Evolutionary conservation across 352 stramenopile genomes (phyloP), one percentile per base, ranked within the genome.

Genomic region (Phytopythium cucurbitacearum): DNA sequence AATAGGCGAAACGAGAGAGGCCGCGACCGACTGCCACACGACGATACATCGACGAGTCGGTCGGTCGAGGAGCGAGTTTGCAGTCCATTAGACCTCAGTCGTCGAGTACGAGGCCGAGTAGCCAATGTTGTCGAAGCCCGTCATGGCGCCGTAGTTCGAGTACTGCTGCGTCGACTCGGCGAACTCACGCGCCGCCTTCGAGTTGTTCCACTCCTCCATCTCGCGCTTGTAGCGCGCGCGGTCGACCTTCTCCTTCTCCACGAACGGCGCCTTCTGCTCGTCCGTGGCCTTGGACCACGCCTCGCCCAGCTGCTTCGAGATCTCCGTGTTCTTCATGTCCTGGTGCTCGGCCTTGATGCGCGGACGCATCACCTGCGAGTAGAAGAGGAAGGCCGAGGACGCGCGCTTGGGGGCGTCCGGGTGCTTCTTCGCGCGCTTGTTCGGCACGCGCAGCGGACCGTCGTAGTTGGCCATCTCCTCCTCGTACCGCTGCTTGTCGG

Each of bases 341-440:
- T 92, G 91, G 69, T 98, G 87, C 49, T 97, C 80, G 3, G 80
- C 65, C 68, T 98, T 97, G 44, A 98, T 91, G 32, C 80, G 64
- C 33, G 82, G 71, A 12, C 92, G 76, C 71, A 96, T 96, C 16
- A 91, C 86, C 53, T 97, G 81, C 40, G 86, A 94, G 66, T 97
- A 98, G 69, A 96, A 98, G 7, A 98, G 74, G 61, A 98, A 98
- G 15, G 95, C 90, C 34, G 85, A 97, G 61, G 95, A 98, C 6
- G 94, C 90, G 34, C 94, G 85, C 68, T 98, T 98, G 5, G 95
- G 93, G 5, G 94, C 94, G 46, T 96, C 80, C 41, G 91, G 89
- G 71, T 98, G 81, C 64, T 98, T 98, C 80, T 98, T 98, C 7
- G 89, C 89, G 47, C 93, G 79, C 69, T 98, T 98, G 59, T 96